A percentile compares a stretch with the other conserved stretches of the same genome.
Conservation (phyloP, 2,329 filamentous ascomycete species). For the Cercospora sp. region DNA sequence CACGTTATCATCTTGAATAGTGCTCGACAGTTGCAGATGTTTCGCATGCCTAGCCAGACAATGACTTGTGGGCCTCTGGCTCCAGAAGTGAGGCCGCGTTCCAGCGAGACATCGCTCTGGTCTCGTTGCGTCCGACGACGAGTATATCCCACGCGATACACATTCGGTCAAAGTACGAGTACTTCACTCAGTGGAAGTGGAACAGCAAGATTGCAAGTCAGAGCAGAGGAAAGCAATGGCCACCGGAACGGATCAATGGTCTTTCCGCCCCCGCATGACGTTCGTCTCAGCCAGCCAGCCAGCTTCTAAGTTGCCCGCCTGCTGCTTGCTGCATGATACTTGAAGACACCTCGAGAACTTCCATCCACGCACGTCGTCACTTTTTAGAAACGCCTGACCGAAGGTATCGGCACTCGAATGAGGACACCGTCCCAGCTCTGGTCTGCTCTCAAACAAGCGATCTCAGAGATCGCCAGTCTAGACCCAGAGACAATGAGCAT, state of each 20-base stretch:
- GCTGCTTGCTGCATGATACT: background rate
- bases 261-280: background rate
- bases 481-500: background rate
- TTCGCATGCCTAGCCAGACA: background rate
- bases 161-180: background rate
- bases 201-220: background rate
- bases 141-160: background rate
- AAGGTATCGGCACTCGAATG: background rate
- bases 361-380: background rate
- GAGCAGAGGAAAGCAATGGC: background rate
- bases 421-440: background rate
- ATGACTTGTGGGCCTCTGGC: background rate
- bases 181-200: background rate
- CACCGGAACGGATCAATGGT: background rate
- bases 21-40: background rate
- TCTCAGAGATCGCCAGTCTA: background rate
- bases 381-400: background rate
- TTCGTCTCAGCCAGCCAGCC: background rate
- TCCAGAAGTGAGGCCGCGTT: background rate
- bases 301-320: too few species aligned
- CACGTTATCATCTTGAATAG: background rate
- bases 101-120: background rate
- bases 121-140: background rate
- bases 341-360: background rate
- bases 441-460: background rate